Evolutionary conservation across 371 early-diverging fungal genomes (phyloP).

Genomic region (Haplosporangium sp.): DNA sequence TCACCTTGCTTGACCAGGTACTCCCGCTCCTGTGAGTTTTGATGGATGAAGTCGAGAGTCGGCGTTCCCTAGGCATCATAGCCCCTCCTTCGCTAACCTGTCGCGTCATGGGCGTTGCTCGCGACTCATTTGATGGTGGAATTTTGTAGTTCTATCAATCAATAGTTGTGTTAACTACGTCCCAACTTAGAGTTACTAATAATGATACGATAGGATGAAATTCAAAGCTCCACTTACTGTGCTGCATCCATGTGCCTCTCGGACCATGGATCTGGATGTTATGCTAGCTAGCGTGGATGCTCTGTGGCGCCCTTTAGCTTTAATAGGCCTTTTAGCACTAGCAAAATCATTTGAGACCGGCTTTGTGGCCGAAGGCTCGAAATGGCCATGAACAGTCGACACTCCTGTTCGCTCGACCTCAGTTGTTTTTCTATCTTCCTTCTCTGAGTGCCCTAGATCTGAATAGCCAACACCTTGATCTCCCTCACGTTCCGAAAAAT

Average conservation of each 20-base stretch:
- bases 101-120: slow-evolving; percentile 22
- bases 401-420: slow-evolving; percentile 20
- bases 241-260: not conserved
- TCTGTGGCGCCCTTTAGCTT: slow-evolving; percentile 36
- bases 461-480: not conserved
- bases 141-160: slow-evolving; percentile 13
- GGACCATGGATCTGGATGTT: slow-evolving; percentile 7
- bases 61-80: slow-evolving; percentile 25
- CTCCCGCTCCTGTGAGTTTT: slow-evolving; percentile 29
- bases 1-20: slow-evolving; percentile 45
- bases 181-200: too few relatives aligned
- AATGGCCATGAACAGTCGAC: not conserved
- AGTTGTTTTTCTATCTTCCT: not conserved
- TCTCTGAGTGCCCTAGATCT: not conserved
- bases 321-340: slow-evolving; percentile 1
- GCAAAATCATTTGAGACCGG: slow-evolving; percentile 8
- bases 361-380: slow-evolving; percentile 1
- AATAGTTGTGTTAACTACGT: too few relatives aligned
- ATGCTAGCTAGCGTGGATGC: slow-evolving; percentile 37
- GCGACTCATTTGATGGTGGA: slow-evolving; percentile 16
- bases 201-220: not conserved
- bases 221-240: slow-evolving; percentile 6
- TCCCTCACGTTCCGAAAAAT: not conserved
- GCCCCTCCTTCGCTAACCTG: slow-evolving; percentile 38
- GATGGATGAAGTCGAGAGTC: slow-evolving; percentile 32